Evolutionary conservation across 148 eudicot species (phyloP).

Genomic region (Arctostaphylos glauca): DNA sequence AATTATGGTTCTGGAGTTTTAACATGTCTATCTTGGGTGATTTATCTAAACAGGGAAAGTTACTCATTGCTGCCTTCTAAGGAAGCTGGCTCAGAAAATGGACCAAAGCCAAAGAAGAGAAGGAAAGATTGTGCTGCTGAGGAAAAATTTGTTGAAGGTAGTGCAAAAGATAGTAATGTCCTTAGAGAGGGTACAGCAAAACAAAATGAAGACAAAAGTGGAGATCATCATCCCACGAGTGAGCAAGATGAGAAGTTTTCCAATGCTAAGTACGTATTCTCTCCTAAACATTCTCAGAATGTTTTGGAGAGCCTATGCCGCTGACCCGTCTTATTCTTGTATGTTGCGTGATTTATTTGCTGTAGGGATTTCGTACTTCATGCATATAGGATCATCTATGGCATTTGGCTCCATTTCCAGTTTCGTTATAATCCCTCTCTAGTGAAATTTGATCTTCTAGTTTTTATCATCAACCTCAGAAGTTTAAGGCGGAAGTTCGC

Average conservation of each 20-base stretch:
- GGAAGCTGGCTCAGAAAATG: slow-evolving; percentile 24
- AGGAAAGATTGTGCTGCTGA: slow-evolving; percentile 23
- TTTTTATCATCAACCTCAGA: neutral
- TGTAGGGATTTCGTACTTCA: neutral
- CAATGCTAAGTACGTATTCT: slow-evolving; percentile 16
- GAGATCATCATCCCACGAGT: neutral
- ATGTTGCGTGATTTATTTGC: neutral
- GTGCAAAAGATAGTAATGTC: neutral
- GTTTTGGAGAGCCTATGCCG: neutral
- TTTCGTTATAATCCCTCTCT: neutral
- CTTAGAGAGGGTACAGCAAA: slow-evolving; percentile 5
- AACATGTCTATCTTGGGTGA: neutral
- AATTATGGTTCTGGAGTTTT: slow-evolving; percentile 7
- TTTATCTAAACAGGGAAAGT: slow-evolving; percentile 24
- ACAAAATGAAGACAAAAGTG: slow-evolving; percentile 6
- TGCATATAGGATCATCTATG: no score
- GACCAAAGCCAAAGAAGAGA: slow-evolving; percentile 34
- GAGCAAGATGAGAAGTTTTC: slow-evolving; percentile 20
- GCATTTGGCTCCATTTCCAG: neutral
- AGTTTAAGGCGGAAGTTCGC: neutral
- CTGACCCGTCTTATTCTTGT: neutral
- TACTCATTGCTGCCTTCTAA: slow-evolving; percentile 14
- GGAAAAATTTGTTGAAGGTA: slow-evolving; percentile 10
- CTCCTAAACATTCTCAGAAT: neutral
- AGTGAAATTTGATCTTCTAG: neutral